These are phyloP conservation scores for Pelargonium fulgidum DNA, from an alignment of 441 rosid genomes.

Conservation along the genomic window DNA sequence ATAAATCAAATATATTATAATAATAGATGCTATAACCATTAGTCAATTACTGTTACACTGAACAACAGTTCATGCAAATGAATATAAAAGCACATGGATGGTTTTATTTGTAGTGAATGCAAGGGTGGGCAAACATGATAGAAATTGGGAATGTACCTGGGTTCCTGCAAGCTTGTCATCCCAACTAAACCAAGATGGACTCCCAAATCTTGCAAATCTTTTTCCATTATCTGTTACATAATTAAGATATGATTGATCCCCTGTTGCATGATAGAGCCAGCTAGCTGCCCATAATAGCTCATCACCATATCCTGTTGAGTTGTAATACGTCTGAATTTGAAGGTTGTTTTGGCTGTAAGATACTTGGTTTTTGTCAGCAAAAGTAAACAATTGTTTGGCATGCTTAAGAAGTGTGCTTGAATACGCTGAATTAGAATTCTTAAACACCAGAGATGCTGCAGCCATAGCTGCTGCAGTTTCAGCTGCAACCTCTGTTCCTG, in stretches of 20 bases:
- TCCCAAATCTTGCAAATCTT: constrained; percentile 62
- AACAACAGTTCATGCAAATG: not conserved
- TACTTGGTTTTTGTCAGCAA: constrained; percentile 58
- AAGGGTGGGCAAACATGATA: not conserved
- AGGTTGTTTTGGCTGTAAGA: constrained; percentile 64
- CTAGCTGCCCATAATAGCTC: constrained; percentile 94
- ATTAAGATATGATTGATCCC: constrained; percentile 58
- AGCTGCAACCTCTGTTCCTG: constrained; percentile 92
- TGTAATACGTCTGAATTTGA: constrained; percentile 55
- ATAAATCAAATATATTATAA: not conserved
- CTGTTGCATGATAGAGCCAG: constrained; percentile 89
- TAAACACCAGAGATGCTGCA: constrained; percentile 83
- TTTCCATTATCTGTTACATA: constrained; percentile 62
- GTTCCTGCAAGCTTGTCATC: constrained; percentile 89
- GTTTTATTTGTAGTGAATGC: not conserved
- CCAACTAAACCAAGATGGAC: constrained; percentile 95
- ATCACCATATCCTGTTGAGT: constrained; percentile 79
- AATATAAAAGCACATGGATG: not conserved
- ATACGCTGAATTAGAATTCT: constrained; percentile 46
- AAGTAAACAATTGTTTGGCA: constrained; percentile 66
- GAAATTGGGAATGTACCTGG: constrained; percentile 43
- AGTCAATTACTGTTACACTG: not conserved
- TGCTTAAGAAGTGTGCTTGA: constrained; percentile 69
- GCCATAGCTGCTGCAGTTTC: constrained; percentile 98
- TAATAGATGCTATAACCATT: not conserved